Conservation (phyloP, 176 grass and related monocot species). For the Avena sativa region DNA sequence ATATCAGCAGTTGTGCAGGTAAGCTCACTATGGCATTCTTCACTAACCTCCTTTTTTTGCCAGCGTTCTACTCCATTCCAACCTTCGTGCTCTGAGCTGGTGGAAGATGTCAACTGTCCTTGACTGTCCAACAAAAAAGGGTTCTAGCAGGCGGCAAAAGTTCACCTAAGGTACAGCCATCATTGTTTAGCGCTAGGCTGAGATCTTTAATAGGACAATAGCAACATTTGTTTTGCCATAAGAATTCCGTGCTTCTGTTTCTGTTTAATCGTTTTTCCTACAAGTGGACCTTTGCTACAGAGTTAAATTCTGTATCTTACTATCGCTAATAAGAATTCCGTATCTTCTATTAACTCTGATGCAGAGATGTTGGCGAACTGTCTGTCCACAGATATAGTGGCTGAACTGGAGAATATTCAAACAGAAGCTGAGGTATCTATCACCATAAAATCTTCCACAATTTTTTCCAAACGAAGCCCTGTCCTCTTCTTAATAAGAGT, state of each 20-base stretch:
- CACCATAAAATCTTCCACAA: neutral
- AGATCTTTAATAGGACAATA: neutral
- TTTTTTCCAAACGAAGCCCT: neutral
- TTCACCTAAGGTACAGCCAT: neutral
- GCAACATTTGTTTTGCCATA: neutral
- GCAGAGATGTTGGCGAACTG: conserved; percentile 67
- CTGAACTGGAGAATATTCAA: conserved; percentile 68
- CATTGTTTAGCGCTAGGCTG: neutral
- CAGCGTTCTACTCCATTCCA: neutral
- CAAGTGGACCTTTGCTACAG: neutral
- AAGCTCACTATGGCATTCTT: neutral
- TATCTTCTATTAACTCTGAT: conserved; percentile 38
- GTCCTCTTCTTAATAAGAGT: neutral
- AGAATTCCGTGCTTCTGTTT: neutral
- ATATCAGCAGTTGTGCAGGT: neutral
- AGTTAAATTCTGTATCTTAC: neutral
- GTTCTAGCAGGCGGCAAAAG: neutral
- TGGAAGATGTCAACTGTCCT: neutral
- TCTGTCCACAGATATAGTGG: conserved; percentile 53
- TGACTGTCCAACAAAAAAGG: neutral
- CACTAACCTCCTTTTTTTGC: neutral
- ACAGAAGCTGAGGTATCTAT: conserved; percentile 57
- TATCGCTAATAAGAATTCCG: too few relatives aligned
- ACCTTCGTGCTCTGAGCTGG: neutral
- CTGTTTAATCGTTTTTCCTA: neutral